Conservation (phyloP, 345 rosid genomes). For the Gossypium sturtianum region DNA sequence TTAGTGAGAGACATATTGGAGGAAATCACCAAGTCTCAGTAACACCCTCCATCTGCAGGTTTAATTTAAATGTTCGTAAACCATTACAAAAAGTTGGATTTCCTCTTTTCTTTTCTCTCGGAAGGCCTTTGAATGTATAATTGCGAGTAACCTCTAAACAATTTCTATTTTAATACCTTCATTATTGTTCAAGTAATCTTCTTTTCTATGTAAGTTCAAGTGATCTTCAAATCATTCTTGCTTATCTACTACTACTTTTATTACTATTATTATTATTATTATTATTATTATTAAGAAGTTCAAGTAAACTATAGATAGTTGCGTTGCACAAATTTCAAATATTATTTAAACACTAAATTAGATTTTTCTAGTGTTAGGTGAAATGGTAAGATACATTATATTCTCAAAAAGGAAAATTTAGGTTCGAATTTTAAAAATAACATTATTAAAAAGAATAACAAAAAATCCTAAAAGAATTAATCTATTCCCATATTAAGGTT, state of each 20-base stretch:
- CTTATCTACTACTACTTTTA: neutral
- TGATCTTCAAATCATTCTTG: neutral
- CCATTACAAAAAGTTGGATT: neutral
- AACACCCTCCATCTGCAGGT: neutral
- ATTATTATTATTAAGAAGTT: neutral
- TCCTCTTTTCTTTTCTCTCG: neutral
- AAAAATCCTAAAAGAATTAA: no score
- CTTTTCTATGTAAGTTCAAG: no score
- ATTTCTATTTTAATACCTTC: neutral
- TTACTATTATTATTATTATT: neutral
- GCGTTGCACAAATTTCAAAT: neutral
- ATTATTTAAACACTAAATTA: no score
- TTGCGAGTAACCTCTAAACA: neutral
- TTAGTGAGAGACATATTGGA: conserved; percentile 39
- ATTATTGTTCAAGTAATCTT: neutral
- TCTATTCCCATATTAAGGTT: no score
- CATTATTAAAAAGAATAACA: no score
- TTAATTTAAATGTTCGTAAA: neutral
- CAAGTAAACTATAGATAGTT: neutral
- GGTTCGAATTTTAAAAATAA: no score
- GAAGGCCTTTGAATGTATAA: neutral
- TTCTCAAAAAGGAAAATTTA: no score
- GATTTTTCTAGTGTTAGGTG: no score
- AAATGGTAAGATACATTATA: no score
- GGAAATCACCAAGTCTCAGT: neutral